Conservation (phyloP, 2,329 filamentous ascomycete species). For the Hymenoscyphus fraxineus region DNA sequence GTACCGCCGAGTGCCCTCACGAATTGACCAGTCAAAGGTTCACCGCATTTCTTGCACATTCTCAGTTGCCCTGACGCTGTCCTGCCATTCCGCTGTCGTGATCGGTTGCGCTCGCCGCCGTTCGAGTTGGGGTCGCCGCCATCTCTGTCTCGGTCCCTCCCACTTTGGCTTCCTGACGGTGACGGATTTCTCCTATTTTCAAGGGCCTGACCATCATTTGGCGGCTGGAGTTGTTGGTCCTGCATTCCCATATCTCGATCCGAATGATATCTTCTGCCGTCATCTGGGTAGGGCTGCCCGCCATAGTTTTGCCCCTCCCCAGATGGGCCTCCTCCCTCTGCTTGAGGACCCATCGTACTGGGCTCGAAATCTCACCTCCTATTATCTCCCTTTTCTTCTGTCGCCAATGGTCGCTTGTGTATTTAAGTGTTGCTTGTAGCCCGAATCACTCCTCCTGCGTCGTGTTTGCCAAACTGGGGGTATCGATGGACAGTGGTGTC, state of each 20-base stretch:
- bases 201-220: conserved; percentile 28
- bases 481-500: conserved; percentile 11
- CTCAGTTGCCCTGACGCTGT: conserved; percentile 58
- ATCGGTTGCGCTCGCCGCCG: conserved; percentile 56
- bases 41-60: conserved; percentile 81
- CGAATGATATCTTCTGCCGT: conserved; percentile 19
- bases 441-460: conserved; percentile 12
- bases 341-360: conserved; percentile 35
- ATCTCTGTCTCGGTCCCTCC: conserved; percentile 27
- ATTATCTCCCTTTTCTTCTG: conserved; percentile 10
- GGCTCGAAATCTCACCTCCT: conserved; percentile 16
- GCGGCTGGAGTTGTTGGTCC: conserved; percentile 23
- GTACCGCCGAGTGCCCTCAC: conserved; percentile 90
- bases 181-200: conserved; percentile 26
- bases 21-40: conserved; percentile 88
- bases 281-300: conserved; percentile 16
- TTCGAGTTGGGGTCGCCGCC: conserved; percentile 18
- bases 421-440: conserved; percentile 6
- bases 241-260: conserved; percentile 20
- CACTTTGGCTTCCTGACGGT: conserved; percentile 28
- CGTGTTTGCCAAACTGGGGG: conserved; percentile 24
- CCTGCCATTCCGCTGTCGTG: conserved; percentile 50
- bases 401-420: conserved; percentile 4
- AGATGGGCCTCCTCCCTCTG: conserved; percentile 35
- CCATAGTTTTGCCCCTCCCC: conserved; percentile 29